Percentiles rank a stretch among this genome's conserved stretches.
These are phyloP conservation scores for Aplosporella prunicola DNA, from an alignment of 2,329 filamentous ascomycete genomes.

Conservation along the genomic window DNA sequence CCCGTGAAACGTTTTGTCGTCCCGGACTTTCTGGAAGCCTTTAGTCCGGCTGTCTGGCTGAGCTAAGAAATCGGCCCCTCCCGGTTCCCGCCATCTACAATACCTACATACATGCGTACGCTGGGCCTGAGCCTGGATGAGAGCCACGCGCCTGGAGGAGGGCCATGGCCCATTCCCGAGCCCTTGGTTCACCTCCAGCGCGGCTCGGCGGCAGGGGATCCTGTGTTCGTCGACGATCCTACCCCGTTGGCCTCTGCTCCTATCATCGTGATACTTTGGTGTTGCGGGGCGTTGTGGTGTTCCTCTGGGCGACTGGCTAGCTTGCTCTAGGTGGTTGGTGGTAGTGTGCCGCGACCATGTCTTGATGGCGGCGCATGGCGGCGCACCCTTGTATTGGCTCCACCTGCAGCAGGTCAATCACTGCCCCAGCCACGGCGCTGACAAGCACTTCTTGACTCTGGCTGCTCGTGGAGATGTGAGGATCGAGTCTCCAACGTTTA, in stretches of 20 bases:
- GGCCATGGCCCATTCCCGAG: constrained; percentile 7
- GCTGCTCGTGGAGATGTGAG: constrained; percentile 12
- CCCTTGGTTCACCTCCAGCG: constrained; percentile 7
- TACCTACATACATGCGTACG: too few relatives aligned
- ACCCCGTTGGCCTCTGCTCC: too few relatives aligned
- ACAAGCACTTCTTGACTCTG: neutral
- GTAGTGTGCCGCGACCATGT: neutral
- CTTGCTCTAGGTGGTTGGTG: too few relatives aligned
- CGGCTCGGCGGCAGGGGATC: constrained; percentile 11
- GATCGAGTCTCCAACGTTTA: too few relatives aligned
- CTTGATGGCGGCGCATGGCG: constrained; percentile 1
- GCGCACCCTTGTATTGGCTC: constrained; percentile 6
- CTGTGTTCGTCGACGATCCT: constrained; percentile 10
- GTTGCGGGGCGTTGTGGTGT: too few relatives aligned
- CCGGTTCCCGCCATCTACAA: neutral
- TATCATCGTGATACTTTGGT: too few relatives aligned
- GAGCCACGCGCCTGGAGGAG: constrained; percentile 5
- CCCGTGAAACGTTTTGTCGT: too few relatives aligned
- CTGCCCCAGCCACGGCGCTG: constrained; percentile 8
- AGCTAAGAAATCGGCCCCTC: constrained; percentile 2
- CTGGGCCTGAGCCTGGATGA: too few relatives aligned
- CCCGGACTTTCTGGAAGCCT: constrained; percentile 4
- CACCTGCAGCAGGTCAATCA: constrained; percentile 8
- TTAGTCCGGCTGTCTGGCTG: constrained; percentile 2
- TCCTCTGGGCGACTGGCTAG: too few relatives aligned